phyloP scores from a whole-genome alignment of 2,329 filamentous ascomycete genomes.

The Aspergillus piperis region DNA sequence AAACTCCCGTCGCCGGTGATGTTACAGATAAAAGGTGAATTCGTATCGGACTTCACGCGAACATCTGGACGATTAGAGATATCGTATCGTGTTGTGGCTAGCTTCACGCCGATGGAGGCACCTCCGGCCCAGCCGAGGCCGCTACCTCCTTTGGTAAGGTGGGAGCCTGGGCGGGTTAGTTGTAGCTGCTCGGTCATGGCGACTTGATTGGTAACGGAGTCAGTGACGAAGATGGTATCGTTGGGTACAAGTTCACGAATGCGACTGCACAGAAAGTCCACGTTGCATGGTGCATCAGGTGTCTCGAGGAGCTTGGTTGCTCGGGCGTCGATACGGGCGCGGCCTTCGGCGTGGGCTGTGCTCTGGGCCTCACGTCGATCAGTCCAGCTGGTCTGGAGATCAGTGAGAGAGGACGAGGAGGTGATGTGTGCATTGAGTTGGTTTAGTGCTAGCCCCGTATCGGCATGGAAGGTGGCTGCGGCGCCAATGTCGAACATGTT shows the following conservation, averaged over 20 bases:
- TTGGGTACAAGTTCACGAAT: constrained; percentile 3
- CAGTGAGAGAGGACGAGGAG: not conserved
- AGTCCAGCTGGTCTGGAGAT: not conserved
- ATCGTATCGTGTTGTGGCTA: constrained; percentile 50
- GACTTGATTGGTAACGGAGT: constrained; percentile 14
- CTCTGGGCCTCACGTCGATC: not conserved
- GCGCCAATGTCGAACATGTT: constrained; percentile 16
- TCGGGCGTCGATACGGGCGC: constrained; percentile 1
- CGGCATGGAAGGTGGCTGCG: constrained; percentile 10
- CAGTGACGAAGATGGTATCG: constrained; percentile 12
- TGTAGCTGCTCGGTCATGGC: constrained; percentile 13
- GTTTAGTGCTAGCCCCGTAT: constrained; percentile 1
- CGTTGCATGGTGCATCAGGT: constrained; percentile 2
- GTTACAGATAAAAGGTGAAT: constrained; percentile 4
- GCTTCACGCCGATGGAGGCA: constrained; percentile 70
- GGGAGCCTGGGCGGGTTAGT: constrained; percentile 32
- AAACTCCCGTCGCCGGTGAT: constrained; percentile 65
- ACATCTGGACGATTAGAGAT: constrained; percentile 1
- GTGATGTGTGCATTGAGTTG: constrained; percentile 11
- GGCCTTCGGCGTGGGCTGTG: not conserved
- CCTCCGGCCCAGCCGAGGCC: constrained; percentile 79
- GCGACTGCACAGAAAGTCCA: constrained; percentile 11
- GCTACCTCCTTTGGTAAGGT: constrained; percentile 68
- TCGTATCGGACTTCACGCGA: not conserved
- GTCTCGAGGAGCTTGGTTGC: not conserved